Base-by-base conservation (phyloP, 2,329 filamentous ascomycete species). In the Knufia fluminis region DNA sequence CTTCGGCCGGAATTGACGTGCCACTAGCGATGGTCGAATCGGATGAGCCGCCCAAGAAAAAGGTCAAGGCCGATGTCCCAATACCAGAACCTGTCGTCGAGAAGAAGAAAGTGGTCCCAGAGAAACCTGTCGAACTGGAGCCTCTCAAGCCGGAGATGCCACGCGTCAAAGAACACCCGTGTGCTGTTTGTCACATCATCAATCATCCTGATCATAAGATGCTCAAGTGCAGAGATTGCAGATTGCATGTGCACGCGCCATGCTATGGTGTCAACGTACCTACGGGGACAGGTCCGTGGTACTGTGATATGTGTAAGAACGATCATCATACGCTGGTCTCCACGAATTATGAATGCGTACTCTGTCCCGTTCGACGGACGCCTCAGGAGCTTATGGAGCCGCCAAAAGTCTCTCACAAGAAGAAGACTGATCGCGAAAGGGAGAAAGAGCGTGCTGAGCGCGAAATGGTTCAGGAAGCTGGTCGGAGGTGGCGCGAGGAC, bases 281-380 rank as follows among this genome's bases (percentile, higher is more conserved):
- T 19, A 16, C n/a, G 7, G 80, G 83, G 40, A 19, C 46, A 4
- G 54, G 56, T 12, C 17, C 49, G 1, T 98, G 92, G 92, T 79
- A 84, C 35, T 98, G 92, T 66, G 92, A 97, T 67, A 94, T 90
- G 78, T 98, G 92, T 67, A 75, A 82, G 32, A 98, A 98, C 62
- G 92, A 98, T 64, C 88, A 89, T 64, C 91, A 84, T 60, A 89
- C 91, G 3, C 82, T 87, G 57, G 83, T 94, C 39, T 96, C 92
- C n/a, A 91, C 94, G 51, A 82, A 85, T 62, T 97, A 97, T 66
- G 86, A 91, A 69, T 98, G 92, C 66, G 84, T 94, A 44, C 73
- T 98, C 28, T 98, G 92, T 63, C 86, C 92, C 12, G 78, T 95
- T 12, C 83, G 87, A 50, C 75, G 79, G 59, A 94, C 85, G 0